These are phyloP conservation scores for Torulaspora microellipsoides DNA, from an alignment of 805 yeast species.

Conservation along the genomic window DNA sequence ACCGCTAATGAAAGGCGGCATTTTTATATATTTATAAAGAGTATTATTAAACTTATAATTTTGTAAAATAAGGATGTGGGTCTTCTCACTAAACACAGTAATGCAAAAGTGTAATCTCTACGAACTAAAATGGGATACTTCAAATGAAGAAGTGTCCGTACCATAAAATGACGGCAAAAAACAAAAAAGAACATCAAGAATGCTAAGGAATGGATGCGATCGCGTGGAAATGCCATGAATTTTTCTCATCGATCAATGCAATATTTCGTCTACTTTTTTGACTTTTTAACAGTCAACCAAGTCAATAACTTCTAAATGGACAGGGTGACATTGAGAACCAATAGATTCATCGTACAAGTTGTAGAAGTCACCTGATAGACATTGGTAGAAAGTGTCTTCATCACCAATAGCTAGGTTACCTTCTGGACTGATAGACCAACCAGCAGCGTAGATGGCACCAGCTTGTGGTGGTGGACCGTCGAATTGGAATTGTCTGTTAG, in stretches of 20 bases:
- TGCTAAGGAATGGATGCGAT: conserved; percentile 20
- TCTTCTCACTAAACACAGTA: no score
- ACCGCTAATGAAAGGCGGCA: no score
- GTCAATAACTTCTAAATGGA: conserved; percentile 55
- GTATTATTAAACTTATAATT: no score
- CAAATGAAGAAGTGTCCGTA: background rate
- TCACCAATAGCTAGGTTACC: conserved; percentile 62
- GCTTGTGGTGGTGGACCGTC: conserved; percentile 87
- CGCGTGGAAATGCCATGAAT: conserved; percentile 7
- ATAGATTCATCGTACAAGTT: conserved; percentile 64
- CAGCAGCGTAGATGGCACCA: conserved; percentile 65
- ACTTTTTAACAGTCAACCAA: conserved; percentile 47
- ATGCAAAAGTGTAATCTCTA: background rate
- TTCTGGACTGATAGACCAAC: conserved; percentile 55
- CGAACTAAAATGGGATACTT: conserved; percentile 3
- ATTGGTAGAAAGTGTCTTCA: conserved; percentile 61
- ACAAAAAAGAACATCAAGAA: conserved; percentile 7
- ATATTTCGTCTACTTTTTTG: background rate
- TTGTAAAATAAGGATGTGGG: no score
- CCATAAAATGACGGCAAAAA: conserved; percentile 2
- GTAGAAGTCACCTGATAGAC: conserved; percentile 71
- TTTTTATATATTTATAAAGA: no score
- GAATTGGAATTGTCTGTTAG: conserved; percentile 81
- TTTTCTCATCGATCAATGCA: conserved; percentile 7
- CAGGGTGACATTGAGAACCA: conserved; percentile 59